Evolutionary conservation across 208 protist species (phyloP), one percentile per base, ranked within the genome.

Genomic region (Acanthamoeba healyi): DNA sequence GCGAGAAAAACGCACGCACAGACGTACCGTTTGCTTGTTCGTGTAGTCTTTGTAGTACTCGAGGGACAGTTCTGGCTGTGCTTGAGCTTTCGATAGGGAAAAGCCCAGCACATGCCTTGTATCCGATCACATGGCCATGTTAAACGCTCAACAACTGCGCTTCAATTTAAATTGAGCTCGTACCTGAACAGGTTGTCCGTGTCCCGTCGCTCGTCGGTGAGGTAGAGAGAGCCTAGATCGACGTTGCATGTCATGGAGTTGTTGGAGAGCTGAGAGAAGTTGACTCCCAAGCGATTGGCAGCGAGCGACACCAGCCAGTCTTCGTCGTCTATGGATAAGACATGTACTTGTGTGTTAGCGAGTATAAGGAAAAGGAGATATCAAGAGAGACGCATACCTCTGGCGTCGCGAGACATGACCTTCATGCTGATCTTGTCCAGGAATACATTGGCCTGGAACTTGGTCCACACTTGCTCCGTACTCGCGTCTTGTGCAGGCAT

Each of bases 151-250:
- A 34, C 38, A 29, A 3, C 29, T 82, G 4, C 36, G 36, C 12
- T 1, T 86, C 12, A 24, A n/a, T n/a, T 29, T 3, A n/a, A 3
- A 7, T 9, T 14, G 29, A 42, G 9, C 10, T n/a, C 10, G 34
- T 72, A 49, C 49, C 84, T 65, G 84, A 91, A 91, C 3, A 44
- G 84, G 84, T 91, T 91, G n/a, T 91, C 56, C 5, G 84, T 91
- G 32, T 91, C 36, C 58, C n/a, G 24, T 14, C 84, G 84, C 38
- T 65, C 58, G 34, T 91, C 84, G 36, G 49, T 70, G 32, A 91
- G 32, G 40, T 65, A 74, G 84, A 91, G 15, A 10, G 56, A 74
- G 29, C 58, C 56, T 2, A 91, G 84, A 10, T 91, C 56, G 34
- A 91, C 84, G n/a, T 91, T 72, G 36, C 84, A 91, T 4, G 58